Base-by-base conservation (phyloP, 169 alveolate species). In the Eimeria necatrix region DNA sequence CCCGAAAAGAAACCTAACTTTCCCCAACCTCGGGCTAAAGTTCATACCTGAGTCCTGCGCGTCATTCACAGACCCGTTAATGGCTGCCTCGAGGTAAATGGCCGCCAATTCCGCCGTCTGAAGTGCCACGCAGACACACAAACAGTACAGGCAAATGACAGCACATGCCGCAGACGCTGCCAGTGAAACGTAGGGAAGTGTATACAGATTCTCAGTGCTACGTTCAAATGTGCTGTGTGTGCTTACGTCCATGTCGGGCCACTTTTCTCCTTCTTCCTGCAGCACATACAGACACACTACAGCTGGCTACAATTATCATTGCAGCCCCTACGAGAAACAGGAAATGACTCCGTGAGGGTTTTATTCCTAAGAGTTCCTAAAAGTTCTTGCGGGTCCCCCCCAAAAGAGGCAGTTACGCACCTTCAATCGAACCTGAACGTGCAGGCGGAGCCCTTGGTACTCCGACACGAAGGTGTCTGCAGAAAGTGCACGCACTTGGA, bases 191-290 rank as follows among this genome's bases (percentile, higher is more conserved):
- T 7, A 1, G 18, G 10, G 3, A 41, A 68, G 76, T 9, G 76
- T 32, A 32, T 32, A 0, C 41, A 2, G 41, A 32, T 32, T 32
- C 41, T 32, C 41, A 32, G 41, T 32, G 41, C 41, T 32, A 32
- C 41, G 41, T 32, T 32, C 41, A 32, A 32, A 32, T 32, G 41
- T 32, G 41, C 41, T 2, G 41, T 32, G 26, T 71, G 83, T 14
- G 24, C 83, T 52, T 32, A 71, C 83, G 18, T 71, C 83, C 7
- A 7, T 0, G 4, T 32, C 41, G 53, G 26, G 83, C 52, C 52
- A 71, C 56, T 1, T n/a, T 71, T 71, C n/a, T 52, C 83, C 83
- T 52, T 71, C 83, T 52, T 71, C 83, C 83, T 71, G 83, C 51
- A 32, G 22, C 18, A 16, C 83, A 71, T 22, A 22, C 26, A 26